These are phyloP conservation scores for Linnemannia hyalina DNA, from an alignment of 192 early-diverging fungal species.

Conservation along the genomic window DNA sequence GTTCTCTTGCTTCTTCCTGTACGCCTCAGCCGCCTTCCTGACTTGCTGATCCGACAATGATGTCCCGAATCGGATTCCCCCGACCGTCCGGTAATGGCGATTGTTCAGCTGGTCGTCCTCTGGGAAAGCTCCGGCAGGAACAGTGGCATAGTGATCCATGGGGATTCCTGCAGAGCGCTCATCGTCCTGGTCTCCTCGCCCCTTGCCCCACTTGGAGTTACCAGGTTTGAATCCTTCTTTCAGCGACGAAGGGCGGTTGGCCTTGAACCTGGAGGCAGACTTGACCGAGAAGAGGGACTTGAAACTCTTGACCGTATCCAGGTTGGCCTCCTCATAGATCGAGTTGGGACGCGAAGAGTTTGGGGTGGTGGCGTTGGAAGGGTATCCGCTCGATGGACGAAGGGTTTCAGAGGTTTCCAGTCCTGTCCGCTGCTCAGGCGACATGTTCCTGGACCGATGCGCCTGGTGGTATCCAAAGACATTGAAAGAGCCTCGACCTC, in stretches of 20 bases:
- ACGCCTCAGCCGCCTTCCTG: conserved; percentile 36
- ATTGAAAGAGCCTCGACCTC: conserved; percentile 16
- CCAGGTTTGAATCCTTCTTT: conserved; percentile 35
- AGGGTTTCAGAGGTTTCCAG: background rate
- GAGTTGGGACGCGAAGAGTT: conserved; percentile 38
- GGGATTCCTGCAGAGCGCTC: background rate
- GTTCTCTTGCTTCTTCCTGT: conserved; percentile 25
- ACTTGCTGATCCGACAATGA: conserved; percentile 23
- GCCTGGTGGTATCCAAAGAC: conserved; percentile 33
- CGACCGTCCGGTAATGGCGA: background rate
- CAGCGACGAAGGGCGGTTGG: conserved; percentile 22
- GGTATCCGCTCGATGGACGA: background rate
- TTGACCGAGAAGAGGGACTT: conserved; percentile 39
- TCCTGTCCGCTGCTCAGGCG: background rate
- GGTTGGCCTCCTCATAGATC: conserved; percentile 36
- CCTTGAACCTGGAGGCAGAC: conserved; percentile 12
- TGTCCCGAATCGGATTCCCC: background rate
- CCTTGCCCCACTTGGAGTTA: conserved; percentile 11
- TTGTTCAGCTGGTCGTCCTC: background rate
- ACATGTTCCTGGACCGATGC: conserved; percentile 5
- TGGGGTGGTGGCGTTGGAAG: conserved; percentile 12
- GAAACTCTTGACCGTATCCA: conserved; percentile 47
- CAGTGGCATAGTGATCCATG: conserved; percentile 13
- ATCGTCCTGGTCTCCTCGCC: background rate
- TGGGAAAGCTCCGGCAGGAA: background rate